Evolutionary conservation across 83 land plant genomes (phyloP), one percentile per base, ranked within the genome.

Genomic region (Picea mariana): DNA sequence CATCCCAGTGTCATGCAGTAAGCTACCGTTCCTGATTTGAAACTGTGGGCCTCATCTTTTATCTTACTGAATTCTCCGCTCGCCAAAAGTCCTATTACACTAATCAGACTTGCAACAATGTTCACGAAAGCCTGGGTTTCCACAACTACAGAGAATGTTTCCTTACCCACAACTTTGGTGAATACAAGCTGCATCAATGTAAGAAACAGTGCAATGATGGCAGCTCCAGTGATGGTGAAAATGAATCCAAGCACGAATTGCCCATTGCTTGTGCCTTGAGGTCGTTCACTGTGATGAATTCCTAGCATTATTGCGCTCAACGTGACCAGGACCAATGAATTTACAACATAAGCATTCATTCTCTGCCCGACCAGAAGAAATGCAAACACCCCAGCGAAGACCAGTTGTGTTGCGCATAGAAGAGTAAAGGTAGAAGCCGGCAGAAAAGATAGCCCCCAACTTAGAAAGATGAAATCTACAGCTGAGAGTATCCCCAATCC

Each of bases 1-100:
- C 87, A 87, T 5, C 82, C 89, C 83, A 93, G 65, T 4, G 86
- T 87, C 91, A 89, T 80, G 38, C 82, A 79, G 73, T 89, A 91
- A 21, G 87, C 82, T 4, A 83, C 62, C 59, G 55, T 82, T 34
- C 89, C 89, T 21, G 21, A 62, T 63, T 7, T 77, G 40, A 81
- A 88, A 5, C 52, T 71, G 9, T 67, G 62, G 26, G 81, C 58
- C 80, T 87, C 89, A 8, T 60, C 71, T 1, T 20, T 31, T 16
- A 87, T 31, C 8, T 16, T 75, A 44, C 15, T 76, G 69, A 82
- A 82, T 31, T 87, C 89, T 17, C 84, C 87, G 73, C 77, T 85
- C 2, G 82, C 81, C 38, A 81, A 78, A 2, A 85, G 77, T 13
- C 84, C 89, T 1, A 82, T 77, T 13, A 85, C 77, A 13, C 86